Evolutionary conservation across 768 basidiomycete genomes (phyloP).

Genomic region (Russula lepida): DNA sequence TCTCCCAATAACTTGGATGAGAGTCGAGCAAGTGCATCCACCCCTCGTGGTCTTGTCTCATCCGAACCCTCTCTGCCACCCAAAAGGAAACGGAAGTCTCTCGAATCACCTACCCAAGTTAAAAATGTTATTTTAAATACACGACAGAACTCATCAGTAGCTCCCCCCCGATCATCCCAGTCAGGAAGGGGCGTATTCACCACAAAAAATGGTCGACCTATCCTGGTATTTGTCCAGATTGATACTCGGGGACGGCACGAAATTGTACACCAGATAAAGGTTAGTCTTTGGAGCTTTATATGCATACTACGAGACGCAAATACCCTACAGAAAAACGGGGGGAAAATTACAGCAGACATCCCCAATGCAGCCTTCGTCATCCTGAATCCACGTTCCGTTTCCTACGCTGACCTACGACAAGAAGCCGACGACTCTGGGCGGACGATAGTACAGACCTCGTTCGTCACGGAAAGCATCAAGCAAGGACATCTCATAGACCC

Average conservation of each 20-base stretch:
- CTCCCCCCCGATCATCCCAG: not conserved
- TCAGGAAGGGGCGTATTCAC: constrained; percentile 35
- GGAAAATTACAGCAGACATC: constrained; percentile 47
- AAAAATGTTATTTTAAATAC: not conserved
- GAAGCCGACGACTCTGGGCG: constrained; percentile 31
- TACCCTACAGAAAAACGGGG: constrained; percentile 51
- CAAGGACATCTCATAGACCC: constrained; percentile 38
- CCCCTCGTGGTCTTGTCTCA: not conserved
- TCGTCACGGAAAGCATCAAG: constrained; percentile 45
- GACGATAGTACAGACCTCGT: constrained; percentile 43
- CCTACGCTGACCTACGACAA: constrained; percentile 40
- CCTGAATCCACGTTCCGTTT: constrained; percentile 43
- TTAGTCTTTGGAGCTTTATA: not conserved
- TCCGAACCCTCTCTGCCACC: not conserved
- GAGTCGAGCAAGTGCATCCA: not conserved
- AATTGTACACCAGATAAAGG: constrained; percentile 49
- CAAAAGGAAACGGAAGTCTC: constrained; percentile 7
- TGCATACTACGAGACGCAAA: not conserved
- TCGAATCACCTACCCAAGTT: not conserved
- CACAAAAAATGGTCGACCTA: constrained; percentile 33
- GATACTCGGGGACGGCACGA: constrained; percentile 47
- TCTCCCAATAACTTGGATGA: not conserved
- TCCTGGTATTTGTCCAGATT: constrained; percentile 51
- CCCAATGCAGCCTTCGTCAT: constrained; percentile 53
- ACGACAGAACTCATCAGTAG: not conserved